Evolutionary conservation across 2,329 filamentous ascomycete genomes (phyloP).

Genomic region (Sclerotinia borealis): DNA sequence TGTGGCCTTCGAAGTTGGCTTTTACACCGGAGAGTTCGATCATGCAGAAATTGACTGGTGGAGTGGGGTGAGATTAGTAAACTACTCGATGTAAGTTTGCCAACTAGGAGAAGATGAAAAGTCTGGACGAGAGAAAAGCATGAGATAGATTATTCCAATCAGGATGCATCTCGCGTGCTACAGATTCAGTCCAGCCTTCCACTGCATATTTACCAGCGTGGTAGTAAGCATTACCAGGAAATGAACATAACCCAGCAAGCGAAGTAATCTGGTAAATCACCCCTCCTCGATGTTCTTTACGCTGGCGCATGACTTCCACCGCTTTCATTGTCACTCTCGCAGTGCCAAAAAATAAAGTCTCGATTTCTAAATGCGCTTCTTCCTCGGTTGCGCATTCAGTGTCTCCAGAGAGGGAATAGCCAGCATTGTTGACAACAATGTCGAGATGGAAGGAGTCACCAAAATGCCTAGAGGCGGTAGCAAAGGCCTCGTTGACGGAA

Average conservation of each 20-base stretch:
- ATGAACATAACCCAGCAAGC: slow-evolving; percentile 34
- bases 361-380: slow-evolving; percentile 35
- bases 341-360: slow-evolving; percentile 41
- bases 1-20: slow-evolving; percentile 38
- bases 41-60: slow-evolving; percentile 36
- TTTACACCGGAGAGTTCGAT: slow-evolving; percentile 39
- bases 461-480: slow-evolving; percentile 31
- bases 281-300: slow-evolving; percentile 31
- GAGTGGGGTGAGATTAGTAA: background rate
- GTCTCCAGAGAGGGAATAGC: slow-evolving; percentile 47
- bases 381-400: slow-evolving; percentile 41
- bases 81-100: too few relatives aligned
- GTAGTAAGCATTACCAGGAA: slow-evolving; percentile 36
- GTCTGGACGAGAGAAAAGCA: background rate
- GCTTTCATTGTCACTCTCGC: slow-evolving; percentile 36
- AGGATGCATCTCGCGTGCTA: slow-evolving; percentile 34
- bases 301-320: slow-evolving; percentile 36
- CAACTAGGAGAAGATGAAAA: background rate
- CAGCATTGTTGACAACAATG: slow-evolving; percentile 56
- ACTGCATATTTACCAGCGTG: slow-evolving; percentile 39
- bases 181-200: slow-evolving; percentile 35
- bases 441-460: slow-evolving; percentile 50
- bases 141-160: slow-evolving; percentile 33
- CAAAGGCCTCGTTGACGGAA: slow-evolving; percentile 31
- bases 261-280: slow-evolving; percentile 39